Conservation (phyloP, 2,329 filamentous ascomycete genomes). For the Aspergillus texensis region DNA sequence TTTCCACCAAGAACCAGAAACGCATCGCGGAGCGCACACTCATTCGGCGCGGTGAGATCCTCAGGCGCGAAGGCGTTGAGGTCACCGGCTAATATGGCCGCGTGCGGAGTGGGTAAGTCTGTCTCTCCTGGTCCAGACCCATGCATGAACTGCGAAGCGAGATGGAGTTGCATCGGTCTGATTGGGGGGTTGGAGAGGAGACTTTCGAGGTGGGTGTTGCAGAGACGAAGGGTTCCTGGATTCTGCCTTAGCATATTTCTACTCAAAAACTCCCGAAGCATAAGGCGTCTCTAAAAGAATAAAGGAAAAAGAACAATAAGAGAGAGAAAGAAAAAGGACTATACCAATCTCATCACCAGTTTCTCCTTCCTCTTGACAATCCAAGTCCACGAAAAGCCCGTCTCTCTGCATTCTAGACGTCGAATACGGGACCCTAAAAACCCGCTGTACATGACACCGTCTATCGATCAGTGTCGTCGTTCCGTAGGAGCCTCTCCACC, state of each 20-base stretch:
- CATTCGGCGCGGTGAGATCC: constrained; percentile 51
- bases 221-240: constrained; percentile 48
- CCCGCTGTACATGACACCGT: constrained; percentile 46
- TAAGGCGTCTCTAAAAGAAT: no score
- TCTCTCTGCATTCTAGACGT: constrained; percentile 56
- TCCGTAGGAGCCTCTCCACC: constrained; percentile 56
- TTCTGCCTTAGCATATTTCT: not conserved
- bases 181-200: constrained; percentile 52
- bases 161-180: constrained; percentile 52
- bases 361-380: not conserved
- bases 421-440: constrained; percentile 57
- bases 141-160: constrained; percentile 50
- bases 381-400: constrained; percentile 58
- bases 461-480: constrained; percentile 57
- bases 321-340: not conserved
- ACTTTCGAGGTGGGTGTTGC: constrained; percentile 62
- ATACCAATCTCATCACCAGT: not conserved
- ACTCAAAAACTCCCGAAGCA: no score
- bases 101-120: constrained; percentile 36
- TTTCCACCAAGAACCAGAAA: constrained; percentile 55
- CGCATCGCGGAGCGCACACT: constrained; percentile 55
- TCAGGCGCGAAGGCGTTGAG: constrained; percentile 62
- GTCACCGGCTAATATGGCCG: constrained; percentile 56
- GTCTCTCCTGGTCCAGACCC: constrained; percentile 11
- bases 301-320: no score